Conservation (phyloP, 306 rosid species). For the Herpetospermum pedunculosum region DNA sequence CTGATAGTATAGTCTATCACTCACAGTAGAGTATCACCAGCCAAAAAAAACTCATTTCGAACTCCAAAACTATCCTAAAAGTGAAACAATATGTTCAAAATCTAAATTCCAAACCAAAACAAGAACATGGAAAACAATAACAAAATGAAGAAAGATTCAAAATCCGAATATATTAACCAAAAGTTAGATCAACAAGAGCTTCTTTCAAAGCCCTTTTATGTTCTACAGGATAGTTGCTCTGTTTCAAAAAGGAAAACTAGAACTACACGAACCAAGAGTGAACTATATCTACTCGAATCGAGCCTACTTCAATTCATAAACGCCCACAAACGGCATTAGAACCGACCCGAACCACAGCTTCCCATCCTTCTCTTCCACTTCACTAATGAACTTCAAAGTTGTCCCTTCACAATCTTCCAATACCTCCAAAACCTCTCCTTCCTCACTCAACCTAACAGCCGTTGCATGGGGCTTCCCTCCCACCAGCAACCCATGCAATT, state of each 20-base stretch:
- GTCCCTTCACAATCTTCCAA: conserved; percentile 77
- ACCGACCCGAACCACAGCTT: conserved; percentile 82
- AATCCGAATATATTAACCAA: background rate
- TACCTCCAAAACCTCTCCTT: conserved; percentile 48
- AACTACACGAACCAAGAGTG: background rate
- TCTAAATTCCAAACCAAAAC: background rate
- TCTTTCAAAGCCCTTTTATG: background rate
- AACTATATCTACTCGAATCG: background rate
- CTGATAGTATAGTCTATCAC: too few species aligned
- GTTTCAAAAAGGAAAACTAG: background rate
- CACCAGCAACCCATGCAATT: conserved; percentile 38
- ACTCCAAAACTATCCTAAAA: background rate
- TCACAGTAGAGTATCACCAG: too few species aligned
- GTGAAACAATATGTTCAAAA: background rate
- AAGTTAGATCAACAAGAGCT: background rate
- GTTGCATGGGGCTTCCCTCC: conserved; percentile 63
- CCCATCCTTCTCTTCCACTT: conserved; percentile 85
- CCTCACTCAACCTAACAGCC: conserved; percentile 51
- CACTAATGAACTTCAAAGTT: conserved; percentile 55
- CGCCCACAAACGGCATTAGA: conserved; percentile 66
- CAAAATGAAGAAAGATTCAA: background rate
- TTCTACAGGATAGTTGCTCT: background rate
- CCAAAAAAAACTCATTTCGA: too few species aligned
- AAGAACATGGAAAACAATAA: too few species aligned
- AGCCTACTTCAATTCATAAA: conserved; percentile 15